Evolutionary conservation across 495 filamentous ascomycete genomes (phyloP), one percentile per base, ranked within the genome.

Genomic region (Hypoxylon fuscum): DNA sequence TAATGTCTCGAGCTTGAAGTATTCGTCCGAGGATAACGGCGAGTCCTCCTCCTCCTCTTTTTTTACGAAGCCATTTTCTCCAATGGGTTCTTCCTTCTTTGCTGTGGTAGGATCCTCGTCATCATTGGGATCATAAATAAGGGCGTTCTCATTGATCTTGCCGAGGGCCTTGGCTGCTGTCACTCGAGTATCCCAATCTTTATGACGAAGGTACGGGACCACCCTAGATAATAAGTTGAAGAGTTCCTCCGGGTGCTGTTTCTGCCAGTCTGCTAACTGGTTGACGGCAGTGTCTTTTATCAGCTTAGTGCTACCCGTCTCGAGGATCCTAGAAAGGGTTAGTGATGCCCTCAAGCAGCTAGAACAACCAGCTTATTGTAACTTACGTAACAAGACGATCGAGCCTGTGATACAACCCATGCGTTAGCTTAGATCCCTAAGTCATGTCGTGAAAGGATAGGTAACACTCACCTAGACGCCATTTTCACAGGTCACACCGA

Each of bases 221-320:
- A 98, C 93, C 42, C 94, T 84, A n/a, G 92, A 92, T n/a, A 98
- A 82, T 6, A 98, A 82, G 66, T 98, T 97, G 75, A 97, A 98
- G 2, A 98, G 81, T 70, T 98, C 95, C 73, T 98, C 94, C 0
- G 96, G 95, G 69, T 98, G 96, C 62, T 93, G 88, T 71, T 96
- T 98, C 75, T 98, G 96, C 59, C 97, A 93, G 79, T 98, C 95
- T 31, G 90, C 94, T 32, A 98, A 85, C 78, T 98, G 95, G 70
- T 95, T 90, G 31, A 96, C 96, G 54, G 95, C 95, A 55, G 95
- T 98, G 61, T 96, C 95, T 52, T 96, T 89, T 55, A 98, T 97
- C 50, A 98, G 78, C 68, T 88, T 87, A 55, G 94, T 98, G 74
- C 93, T 97, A 64, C 95, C 95, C 31, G 93, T 96, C 82, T 98